Evolutionary conservation across 2,329 filamentous ascomycete species (phyloP), one percentile per base, ranked within the genome.

Genomic region (Aspergillus neoniger): DNA sequence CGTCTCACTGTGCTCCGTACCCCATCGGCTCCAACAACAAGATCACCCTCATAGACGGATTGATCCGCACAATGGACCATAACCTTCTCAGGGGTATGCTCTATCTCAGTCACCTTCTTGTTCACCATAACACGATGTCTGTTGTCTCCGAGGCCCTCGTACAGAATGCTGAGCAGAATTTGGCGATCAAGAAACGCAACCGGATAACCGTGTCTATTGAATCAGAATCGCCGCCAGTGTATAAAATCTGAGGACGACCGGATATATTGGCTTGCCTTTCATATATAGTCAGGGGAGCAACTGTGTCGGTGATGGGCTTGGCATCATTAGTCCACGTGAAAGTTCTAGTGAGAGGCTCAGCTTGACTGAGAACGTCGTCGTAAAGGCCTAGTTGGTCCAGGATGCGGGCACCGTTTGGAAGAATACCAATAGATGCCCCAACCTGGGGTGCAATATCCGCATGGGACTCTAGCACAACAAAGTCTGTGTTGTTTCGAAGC

Each of bases 271-370:
- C 28, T 39, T 10, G 49, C 54, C 59, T 57, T 9, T 50, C 36
- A 19, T 23, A 1, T 2, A 57, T 23, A 10, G 12, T 19, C 2
- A 38, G 25, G 3, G 53, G 53, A 12, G 32, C 15, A 5, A 25
- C 15, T 7, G 7, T 32, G 15, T 41, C 30, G 25, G 38, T 19
- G 7, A 32, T 48, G 39, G 28, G 38, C 28, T 9, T 19, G n/a
- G 19, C 43, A 1, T 14, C 23, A 10, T 48, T 36, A 17, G 39
- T 28, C 61, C 9, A 41, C 15, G 15, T 56, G 53, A 38, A 23
- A n/a, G n/a, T n/a, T 15, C 56, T 15, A 32, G 14, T 23, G 7
- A 57, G 56, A 17, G 62, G 60, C 28, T 69, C 64, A 12, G 69
- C 68, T 6, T 9, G 2, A 9, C 7, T 19, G 6, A 43, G 17